These are phyloP conservation scores for Conringia planisiliqua DNA, from an alignment of 345 rosid genomes.

Conservation along the genomic window DNA sequence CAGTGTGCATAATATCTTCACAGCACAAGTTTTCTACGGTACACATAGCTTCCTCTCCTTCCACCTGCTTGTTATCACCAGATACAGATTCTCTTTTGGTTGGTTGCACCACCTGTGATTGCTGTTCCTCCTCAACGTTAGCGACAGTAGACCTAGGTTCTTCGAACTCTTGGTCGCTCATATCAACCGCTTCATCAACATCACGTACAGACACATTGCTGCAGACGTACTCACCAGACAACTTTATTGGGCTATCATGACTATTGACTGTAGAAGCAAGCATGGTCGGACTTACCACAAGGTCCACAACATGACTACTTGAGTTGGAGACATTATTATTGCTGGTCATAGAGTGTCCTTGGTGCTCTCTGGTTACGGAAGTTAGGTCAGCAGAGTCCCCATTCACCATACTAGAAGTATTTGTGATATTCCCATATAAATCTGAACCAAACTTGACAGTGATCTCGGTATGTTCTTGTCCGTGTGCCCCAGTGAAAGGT, in stretches of 20 bases:
- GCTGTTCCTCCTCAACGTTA: conserved; percentile 22
- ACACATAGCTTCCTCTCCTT: conserved; percentile 28
- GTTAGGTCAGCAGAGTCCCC: conserved; percentile 23
- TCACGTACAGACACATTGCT: conserved; percentile 19
- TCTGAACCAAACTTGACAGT: conserved; percentile 4
- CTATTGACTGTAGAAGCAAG: conserved; percentile 17
- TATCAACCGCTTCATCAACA: conserved; percentile 25
- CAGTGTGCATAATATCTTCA: conserved; percentile 5
- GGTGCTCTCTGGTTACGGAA: conserved; percentile 30
- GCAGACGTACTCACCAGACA: conserved; percentile 25
- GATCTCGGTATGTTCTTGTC: conserved; percentile 17
- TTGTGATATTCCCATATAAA: conserved; percentile 9
- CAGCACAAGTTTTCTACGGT: conserved; percentile 25
- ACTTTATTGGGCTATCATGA: conserved; percentile 28
- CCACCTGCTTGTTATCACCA: conserved; percentile 24
- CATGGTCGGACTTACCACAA: conserved; percentile 3
- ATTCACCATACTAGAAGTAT: conserved; percentile 21
- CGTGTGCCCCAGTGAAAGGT: not conserved
- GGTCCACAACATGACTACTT: not conserved
- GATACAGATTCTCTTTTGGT: conserved; percentile 30
- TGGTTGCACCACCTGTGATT: conserved; percentile 17
- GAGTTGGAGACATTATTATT: conserved; percentile 14
- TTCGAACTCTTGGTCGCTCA: conserved; percentile 28
- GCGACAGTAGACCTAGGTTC: conserved; percentile 22
- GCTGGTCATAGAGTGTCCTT: conserved; percentile 22